Percentiles rank a stretch among this genome's conserved stretches.
These are phyloP conservation scores for Fagopyrum esculentum DNA, from an alignment of 148 eudicot genomes.

Conservation along the genomic window DNA sequence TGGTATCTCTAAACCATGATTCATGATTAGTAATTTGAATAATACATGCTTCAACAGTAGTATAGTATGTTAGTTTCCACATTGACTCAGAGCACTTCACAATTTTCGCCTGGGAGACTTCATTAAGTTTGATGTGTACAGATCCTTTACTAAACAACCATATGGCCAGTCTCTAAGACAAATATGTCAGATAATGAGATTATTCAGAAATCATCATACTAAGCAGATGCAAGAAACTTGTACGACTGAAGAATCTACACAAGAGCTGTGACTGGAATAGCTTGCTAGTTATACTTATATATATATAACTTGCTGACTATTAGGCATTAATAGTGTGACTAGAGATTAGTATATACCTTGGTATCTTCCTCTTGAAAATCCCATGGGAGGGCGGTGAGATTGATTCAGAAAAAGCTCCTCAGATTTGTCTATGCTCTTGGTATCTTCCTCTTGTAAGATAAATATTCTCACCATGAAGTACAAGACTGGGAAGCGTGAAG, in stretches of 20 bases:
- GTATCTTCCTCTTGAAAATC: too few relatives aligned
- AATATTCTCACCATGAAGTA: too few relatives aligned
- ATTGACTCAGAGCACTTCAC: slow-evolving; percentile 77
- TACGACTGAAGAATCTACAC: background rate
- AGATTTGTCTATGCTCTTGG: too few relatives aligned
- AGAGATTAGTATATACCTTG: too few relatives aligned
- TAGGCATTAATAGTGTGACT: too few relatives aligned
- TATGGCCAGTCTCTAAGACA: slow-evolving; percentile 54
- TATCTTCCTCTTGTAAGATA: too few relatives aligned
- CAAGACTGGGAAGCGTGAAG: too few relatives aligned
- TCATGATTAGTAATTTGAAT: slow-evolving; percentile 44
- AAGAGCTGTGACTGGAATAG: too few relatives aligned
- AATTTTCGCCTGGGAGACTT: slow-evolving; percentile 46
- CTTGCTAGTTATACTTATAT: too few relatives aligned
- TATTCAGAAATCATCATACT: background rate
- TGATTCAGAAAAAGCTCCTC: too few relatives aligned
- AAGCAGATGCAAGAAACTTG: background rate
- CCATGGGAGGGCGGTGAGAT: too few relatives aligned
- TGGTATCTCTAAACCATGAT: slow-evolving; percentile 63
- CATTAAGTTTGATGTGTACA: slow-evolving; percentile 36
- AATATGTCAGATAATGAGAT: slow-evolving; percentile 8
- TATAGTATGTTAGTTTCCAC: slow-evolving; percentile 91
- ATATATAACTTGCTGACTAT: too few relatives aligned
- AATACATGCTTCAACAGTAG: slow-evolving; percentile 51
- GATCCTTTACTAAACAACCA: slow-evolving; percentile 49